Conservation (phyloP, 768 basidiomycete genomes). For the Pulveroboletus sp. region DNA sequence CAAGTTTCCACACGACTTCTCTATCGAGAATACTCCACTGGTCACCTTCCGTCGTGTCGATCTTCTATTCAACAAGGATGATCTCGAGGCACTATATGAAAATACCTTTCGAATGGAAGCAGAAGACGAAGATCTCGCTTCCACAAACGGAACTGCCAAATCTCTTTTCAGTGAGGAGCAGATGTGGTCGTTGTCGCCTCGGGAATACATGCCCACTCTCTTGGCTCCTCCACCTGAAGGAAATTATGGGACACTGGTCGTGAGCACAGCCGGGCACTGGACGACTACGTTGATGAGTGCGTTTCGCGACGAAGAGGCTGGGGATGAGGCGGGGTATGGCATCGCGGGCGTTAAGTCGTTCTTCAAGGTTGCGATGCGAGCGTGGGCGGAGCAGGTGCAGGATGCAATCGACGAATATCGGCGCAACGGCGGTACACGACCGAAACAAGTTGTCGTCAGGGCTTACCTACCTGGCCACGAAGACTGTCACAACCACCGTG, state of each 20-base stretch:
- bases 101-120: constrained; percentile 16
- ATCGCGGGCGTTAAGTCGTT: constrained; percentile 52
- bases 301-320: constrained; percentile 31
- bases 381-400: constrained; percentile 53
- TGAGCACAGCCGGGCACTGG: constrained; percentile 69
- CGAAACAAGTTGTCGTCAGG: constrained; percentile 48
- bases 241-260: constrained; percentile 58
- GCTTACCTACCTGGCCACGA: constrained; percentile 66
- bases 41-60: constrained; percentile 64
- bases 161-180: constrained; percentile 52
- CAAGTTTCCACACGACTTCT: constrained; percentile 47
- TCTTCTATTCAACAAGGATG: constrained; percentile 45
- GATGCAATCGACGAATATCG: constrained; percentile 35
- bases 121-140: constrained; percentile 9
- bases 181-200: constrained; percentile 49
- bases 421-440: constrained; percentile 21
- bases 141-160: constrained; percentile 24
- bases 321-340: constrained; percentile 38
- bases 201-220: constrained; percentile 51
- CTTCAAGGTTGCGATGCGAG: constrained; percentile 52
- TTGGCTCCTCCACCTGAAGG: constrained; percentile 39
- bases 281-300: constrained; percentile 51
- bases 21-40: constrained; percentile 54
- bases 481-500: constrained; percentile 46
- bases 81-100: constrained; percentile 44